phyloP scores from a whole-genome alignment of 208 protist species.

The Leishmania guyanensis region DNA sequence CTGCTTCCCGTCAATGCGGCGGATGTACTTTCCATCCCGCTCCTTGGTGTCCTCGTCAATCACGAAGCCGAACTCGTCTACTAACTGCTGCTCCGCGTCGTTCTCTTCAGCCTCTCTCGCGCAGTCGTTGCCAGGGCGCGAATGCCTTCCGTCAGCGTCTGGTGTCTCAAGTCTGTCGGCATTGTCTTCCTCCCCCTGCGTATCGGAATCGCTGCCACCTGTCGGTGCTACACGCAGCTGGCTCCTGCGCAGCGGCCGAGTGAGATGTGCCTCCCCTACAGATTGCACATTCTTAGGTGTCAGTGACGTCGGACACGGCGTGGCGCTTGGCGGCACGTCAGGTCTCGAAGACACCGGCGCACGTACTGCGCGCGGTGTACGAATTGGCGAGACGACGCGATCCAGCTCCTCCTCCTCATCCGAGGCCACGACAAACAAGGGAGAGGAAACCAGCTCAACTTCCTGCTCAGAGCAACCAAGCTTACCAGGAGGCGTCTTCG shows the following conservation, averaged over 20 bases:
- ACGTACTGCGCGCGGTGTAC: too few relatives aligned
- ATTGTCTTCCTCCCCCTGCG: slow-evolving; percentile 16
- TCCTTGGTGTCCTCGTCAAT: slow-evolving; percentile 71
- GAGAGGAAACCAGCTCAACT: slow-evolving; percentile 10
- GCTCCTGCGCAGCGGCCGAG: slow-evolving; percentile 38
- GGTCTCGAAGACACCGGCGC: neutral
- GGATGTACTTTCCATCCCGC: slow-evolving; percentile 65
- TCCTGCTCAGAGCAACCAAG: neutral
- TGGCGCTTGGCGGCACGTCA: neutral
- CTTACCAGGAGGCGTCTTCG: neutral
- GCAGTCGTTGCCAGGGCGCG: slow-evolving; percentile 10
- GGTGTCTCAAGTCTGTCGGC: neutral
- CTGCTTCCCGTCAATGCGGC: slow-evolving; percentile 68
- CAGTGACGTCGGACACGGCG: slow-evolving; percentile 16
- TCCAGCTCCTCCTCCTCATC: slow-evolving; percentile 4
- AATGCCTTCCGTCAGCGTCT: slow-evolving; percentile 9
- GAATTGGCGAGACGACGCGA: neutral
- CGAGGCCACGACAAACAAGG: neutral
- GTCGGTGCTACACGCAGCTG: slow-evolving; percentile 46
- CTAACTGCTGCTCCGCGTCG: slow-evolving; percentile 71
- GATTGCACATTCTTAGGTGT: slow-evolving; percentile 21
- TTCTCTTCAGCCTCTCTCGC: slow-evolving; percentile 34
- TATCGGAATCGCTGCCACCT: slow-evolving; percentile 63
- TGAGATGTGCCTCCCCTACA: slow-evolving; percentile 22
- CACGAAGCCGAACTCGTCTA: slow-evolving; percentile 92